Evolutionary conservation across 495 filamentous ascomycete genomes (phyloP), one percentile per base, ranked within the genome.

Genomic region (Platismatia glauca): DNA sequence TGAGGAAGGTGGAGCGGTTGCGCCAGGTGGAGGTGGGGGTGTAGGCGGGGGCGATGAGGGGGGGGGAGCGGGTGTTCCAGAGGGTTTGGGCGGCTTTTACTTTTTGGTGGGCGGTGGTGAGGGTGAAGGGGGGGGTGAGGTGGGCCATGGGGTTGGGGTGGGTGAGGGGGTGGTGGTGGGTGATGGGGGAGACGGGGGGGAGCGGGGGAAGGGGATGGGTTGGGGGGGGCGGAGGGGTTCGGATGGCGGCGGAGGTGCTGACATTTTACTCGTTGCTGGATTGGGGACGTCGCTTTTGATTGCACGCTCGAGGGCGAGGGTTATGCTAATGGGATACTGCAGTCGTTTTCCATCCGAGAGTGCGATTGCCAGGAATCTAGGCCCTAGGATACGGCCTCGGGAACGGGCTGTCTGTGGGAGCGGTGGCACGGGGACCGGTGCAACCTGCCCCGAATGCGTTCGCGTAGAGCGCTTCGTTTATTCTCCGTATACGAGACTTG

Each of bases 11-110:
- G 65, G 76, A 79, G 20, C 90, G 82, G 72, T 95, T 95, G 34
- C 92, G 82, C 91, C 90, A 95, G 75, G 93, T 86, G 55, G 85
- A 86, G 70, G 84, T 81, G 0, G 83, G 73, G 0, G 90, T 95
- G 74, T 95, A 96, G 31, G 84, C 89, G 50, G 80, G 75, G 58
- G 87, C 81, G 39, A 92, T 78, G n/a, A 72, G 70, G 11, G 79
- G 69, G 0, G 86, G 88, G 68, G 89, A 78, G 68, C 79, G 82
- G 4, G 88, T 90, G 70, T 96, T 95, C 91, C 91, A 95, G 22
- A 89, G 78, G 63, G 86, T 78, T 74, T 96, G 92, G 0, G 87
- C 90, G 8, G 84, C 84, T 74, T 96, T 96, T 63, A 95, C 91
- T 71, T 95, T 95, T 60, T 81, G 74, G 31, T 75, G 75, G 7